These are phyloP conservation scores for Chaetomiaceae sp. DNA, from an alignment of 2,329 filamentous ascomycete species.

Conservation along the genomic window DNA sequence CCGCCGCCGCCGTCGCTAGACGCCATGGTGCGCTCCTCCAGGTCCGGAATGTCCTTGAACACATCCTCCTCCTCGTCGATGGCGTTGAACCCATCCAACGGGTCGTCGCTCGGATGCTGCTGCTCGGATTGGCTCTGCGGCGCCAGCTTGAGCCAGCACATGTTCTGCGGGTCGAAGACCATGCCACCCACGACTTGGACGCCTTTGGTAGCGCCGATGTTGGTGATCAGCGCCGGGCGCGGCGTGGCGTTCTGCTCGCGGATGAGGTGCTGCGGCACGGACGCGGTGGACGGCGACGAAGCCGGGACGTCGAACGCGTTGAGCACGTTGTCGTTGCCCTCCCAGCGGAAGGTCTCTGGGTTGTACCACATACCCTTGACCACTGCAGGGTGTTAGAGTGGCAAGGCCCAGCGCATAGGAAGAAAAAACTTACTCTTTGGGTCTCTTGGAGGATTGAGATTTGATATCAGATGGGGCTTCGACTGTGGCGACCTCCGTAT, in stretches of 20 bases:
- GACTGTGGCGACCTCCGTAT: conserved; percentile 49
- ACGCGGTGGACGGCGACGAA: conserved; percentile 48
- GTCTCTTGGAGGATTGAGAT: conserved; percentile 66
- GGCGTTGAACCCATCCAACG: conserved; percentile 60
- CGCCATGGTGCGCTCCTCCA: conserved; percentile 61
- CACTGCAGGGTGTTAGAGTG: conserved; percentile 41
- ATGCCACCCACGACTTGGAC: conserved; percentile 95
- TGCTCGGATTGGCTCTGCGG: conserved; percentile 39
- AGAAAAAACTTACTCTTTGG: conserved; percentile 64
- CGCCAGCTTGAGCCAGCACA: conserved; percentile 91
- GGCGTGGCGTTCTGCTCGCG: conserved; percentile 55
- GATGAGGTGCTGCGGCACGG: conserved; percentile 36
- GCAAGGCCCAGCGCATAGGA: not conserved
- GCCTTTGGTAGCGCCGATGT: conserved; percentile 76
- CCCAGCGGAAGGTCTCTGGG: conserved; percentile 78
- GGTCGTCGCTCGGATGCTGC: too few species aligned
- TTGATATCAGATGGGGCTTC: conserved; percentile 86
- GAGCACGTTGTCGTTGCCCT: conserved; percentile 87
- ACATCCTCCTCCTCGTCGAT: conserved; percentile 86
- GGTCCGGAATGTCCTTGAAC: conserved; percentile 89
- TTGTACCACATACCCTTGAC: conserved; percentile 97
- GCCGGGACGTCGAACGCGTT: conserved; percentile 66
- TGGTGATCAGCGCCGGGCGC: conserved; percentile 78
- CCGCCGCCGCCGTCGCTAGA: conserved; percentile 42
- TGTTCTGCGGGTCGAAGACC: conserved; percentile 94